Percentiles rank a stretch among this genome's conserved stretches.
Evolutionary conservation across 306 rosid species (phyloP).

Genomic region (Dryas octopetala): DNA sequence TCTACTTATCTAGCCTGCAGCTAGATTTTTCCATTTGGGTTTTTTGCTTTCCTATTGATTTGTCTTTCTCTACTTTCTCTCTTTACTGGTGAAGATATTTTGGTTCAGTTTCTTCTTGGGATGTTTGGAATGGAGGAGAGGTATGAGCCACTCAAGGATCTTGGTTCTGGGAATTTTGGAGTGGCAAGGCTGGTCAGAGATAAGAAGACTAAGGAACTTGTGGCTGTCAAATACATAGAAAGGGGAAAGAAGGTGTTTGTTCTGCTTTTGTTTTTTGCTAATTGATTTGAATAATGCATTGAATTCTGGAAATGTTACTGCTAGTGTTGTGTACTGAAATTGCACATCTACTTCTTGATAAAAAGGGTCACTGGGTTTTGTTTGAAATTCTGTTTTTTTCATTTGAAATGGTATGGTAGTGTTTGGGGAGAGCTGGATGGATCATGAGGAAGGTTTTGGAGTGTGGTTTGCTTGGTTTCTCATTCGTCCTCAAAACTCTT

Average conservation of each 20-base stretch:
- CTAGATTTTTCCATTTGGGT: slow-evolving; percentile 14
- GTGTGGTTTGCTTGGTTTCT: too few relatives aligned
- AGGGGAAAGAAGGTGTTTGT: slow-evolving; percentile 74
- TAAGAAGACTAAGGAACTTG: slow-evolving; percentile 72
- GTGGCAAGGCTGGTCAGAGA: slow-evolving; percentile 86
- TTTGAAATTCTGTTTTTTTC: neutral
- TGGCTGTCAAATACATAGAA: slow-evolving; percentile 85
- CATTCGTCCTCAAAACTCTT: too few relatives aligned
- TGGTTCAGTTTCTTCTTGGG: neutral
- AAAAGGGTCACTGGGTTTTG: neutral
- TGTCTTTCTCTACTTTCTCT: neutral
- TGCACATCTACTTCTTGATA: neutral
- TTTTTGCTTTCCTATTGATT: neutral
- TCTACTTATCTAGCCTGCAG: neutral
- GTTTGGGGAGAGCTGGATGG: too few relatives aligned
- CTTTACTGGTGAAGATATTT: neutral
- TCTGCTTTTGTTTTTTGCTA: neutral
- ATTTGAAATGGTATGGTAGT: neutral
- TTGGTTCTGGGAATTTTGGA: slow-evolving; percentile 88
- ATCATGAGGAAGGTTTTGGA: too few relatives aligned
- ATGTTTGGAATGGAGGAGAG: slow-evolving; percentile 55
- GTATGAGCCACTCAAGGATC: slow-evolving; percentile 70
- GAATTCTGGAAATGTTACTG: slow-evolving; percentile 11
- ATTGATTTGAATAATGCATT: neutral
- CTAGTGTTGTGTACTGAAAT: neutral